These are phyloP conservation scores for Tolypocladium ophioglossoides DNA, from an alignment of 2,329 filamentous ascomycete species.

Conservation along the genomic window DNA sequence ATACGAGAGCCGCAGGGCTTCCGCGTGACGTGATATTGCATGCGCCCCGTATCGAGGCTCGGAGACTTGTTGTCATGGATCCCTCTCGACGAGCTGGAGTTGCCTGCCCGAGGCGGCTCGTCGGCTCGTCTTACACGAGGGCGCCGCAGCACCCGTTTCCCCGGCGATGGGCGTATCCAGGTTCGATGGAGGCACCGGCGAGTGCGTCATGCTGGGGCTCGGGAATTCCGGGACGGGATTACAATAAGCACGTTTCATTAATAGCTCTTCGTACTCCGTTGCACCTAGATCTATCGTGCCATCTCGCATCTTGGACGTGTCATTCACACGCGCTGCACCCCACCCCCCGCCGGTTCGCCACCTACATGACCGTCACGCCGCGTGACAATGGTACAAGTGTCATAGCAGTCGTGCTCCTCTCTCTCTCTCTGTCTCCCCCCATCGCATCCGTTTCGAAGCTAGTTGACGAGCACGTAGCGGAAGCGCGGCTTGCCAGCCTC, in stretches of 20 bases:
- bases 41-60: neutral
- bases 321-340: neutral
- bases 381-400: neutral
- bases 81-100: neutral
- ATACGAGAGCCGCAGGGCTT: neutral
- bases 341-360: neutral
- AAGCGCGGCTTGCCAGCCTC: constrained; percentile 40
- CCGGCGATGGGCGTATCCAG: neutral
- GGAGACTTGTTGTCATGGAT: neutral
- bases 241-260: neutral
- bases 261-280: neutral
- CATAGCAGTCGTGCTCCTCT: neutral
- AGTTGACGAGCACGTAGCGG: constrained; percentile 34
- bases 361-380: neutral
- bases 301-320: neutral
- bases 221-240: neutral
- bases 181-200: neutral
- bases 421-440: too few relatives aligned
- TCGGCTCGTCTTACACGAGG: neutral
- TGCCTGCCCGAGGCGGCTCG: too few relatives aligned
- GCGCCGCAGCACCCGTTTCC: neutral
- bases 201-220: neutral
- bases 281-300: neutral
- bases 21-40: neutral
- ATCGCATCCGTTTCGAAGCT: neutral